Percentiles rank a stretch among this genome's conserved stretches.
Conservation (phyloP, 2,329 filamentous ascomycete genomes). For the Cadophora sp. region DNA sequence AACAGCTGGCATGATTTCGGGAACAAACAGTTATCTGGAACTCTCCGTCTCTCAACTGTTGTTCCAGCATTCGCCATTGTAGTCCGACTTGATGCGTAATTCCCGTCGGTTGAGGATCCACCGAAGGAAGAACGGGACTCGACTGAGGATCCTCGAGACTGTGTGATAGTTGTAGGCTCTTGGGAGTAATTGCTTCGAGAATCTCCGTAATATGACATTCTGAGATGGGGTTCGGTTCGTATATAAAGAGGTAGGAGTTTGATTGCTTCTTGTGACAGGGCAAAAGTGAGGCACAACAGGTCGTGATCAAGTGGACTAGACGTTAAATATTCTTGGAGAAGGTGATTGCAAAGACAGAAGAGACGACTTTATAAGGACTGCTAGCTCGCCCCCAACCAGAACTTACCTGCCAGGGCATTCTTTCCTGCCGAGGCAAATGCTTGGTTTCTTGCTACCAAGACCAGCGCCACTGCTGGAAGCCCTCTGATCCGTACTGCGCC, state of each 20-base stretch:
- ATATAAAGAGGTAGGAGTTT: slow-evolving; percentile 4
- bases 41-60: slow-evolving; percentile 18
- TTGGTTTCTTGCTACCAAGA: slow-evolving; percentile 1
- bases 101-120: slow-evolving; percentile 21
- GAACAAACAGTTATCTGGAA: slow-evolving; percentile 35
- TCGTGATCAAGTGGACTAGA: neutral
- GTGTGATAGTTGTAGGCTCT: slow-evolving; percentile 22
- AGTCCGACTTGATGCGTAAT: slow-evolving; percentile 23
- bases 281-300: slow-evolving; percentile 17
- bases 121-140: slow-evolving; percentile 28
- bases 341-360: neutral
- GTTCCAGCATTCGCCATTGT: slow-evolving; percentile 22
- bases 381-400: neutral
- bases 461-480: neutral
- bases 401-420: neutral
- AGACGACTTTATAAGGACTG: neutral
- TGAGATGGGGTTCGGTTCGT: slow-evolving; percentile 13
- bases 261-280: slow-evolving; percentile 21
- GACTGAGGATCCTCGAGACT: slow-evolving; percentile 26
- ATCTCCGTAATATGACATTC: slow-evolving; percentile 22
- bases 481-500: neutral
- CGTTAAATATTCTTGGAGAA: neutral
- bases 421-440: neutral
- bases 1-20: neutral
- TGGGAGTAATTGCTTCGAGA: slow-evolving; percentile 16